These are phyloP conservation scores for Botrytis squamosa DNA, from an alignment of 2,329 filamentous ascomycete genomes.

Conservation along the genomic window DNA sequence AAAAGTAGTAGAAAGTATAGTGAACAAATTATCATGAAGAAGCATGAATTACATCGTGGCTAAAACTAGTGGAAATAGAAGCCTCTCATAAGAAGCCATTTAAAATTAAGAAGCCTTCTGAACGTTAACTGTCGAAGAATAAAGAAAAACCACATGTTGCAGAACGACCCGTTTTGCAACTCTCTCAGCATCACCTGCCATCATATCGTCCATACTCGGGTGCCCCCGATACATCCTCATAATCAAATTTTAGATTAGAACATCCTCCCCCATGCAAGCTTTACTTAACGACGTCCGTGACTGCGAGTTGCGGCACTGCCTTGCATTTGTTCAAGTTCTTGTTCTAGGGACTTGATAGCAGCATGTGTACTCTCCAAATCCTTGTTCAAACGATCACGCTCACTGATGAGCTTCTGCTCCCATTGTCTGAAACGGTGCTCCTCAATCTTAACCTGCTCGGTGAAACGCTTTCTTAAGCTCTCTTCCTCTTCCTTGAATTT, in stretches of 20 bases:
- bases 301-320: slow-evolving; percentile 78
- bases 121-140: slow-evolving; percentile 23
- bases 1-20: not conserved
- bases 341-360: slow-evolving; percentile 85
- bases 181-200: slow-evolving; percentile 32
- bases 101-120: slow-evolving; percentile 26
- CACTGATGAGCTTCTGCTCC: slow-evolving; percentile 99
- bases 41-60: slow-evolving; percentile 41
- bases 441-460: slow-evolving; percentile 99
- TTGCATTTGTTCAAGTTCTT: slow-evolving; percentile 91
- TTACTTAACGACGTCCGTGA: slow-evolving; percentile 78
- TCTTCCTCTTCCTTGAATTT: slow-evolving; percentile 99
- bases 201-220: slow-evolving; percentile 20
- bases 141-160: slow-evolving; percentile 29
- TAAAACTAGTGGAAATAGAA: slow-evolving; percentile 37
- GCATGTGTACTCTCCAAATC: slow-evolving; percentile 97
- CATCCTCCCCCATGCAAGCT: not conserved
- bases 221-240: slow-evolving; percentile 20
- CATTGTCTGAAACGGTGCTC: slow-evolving; percentile 98
- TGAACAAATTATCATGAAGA: slow-evolving; percentile 25
- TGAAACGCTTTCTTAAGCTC: slow-evolving; percentile 96
- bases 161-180: slow-evolving; percentile 35
- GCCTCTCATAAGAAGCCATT: slow-evolving; percentile 26
- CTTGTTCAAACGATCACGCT: slow-evolving; percentile 99
- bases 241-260: slow-evolving; percentile 21